Percentiles rank a stretch among this genome's conserved stretches.
Evolutionary conservation across 2,329 filamentous ascomycete species (phyloP).

Genomic region (Celoporthe dispersa): DNA sequence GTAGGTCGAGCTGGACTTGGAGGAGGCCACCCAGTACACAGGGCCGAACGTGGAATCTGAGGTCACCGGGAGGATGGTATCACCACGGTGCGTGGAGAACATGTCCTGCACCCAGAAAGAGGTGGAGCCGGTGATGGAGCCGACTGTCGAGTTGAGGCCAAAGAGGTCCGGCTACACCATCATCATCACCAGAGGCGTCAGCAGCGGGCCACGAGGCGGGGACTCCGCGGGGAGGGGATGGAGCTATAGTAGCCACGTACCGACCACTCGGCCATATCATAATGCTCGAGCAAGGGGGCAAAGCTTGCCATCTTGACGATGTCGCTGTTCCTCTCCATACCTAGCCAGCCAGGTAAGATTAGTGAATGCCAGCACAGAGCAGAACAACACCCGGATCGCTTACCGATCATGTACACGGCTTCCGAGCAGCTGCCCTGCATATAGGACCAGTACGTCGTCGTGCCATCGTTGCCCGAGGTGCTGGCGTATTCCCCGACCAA

Average conservation of each 20-base stretch:
- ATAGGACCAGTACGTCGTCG: neutral
- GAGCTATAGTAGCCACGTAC: neutral
- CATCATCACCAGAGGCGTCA: neutral
- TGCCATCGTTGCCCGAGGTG: conserved; percentile 13
- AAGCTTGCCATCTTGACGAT: conserved; percentile 13
- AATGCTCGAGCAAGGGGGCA: conserved; percentile 37
- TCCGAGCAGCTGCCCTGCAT: conserved; percentile 37
- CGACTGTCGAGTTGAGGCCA: conserved; percentile 13
- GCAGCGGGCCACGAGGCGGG: neutral
- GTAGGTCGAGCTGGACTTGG: conserved; percentile 23
- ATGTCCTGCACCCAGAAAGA: conserved; percentile 23
- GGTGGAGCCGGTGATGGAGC: conserved; percentile 19
- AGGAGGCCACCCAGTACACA: conserved; percentile 30
- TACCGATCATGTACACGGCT: conserved; percentile 55
- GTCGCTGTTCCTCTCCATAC: conserved; percentile 50
- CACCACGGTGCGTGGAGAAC: conserved; percentile 17
- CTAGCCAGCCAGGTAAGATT: neutral
- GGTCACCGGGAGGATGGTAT: conserved; percentile 20
- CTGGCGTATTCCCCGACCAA: conserved; percentile 4
- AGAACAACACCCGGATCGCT: neutral
- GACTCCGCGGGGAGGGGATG: neutral
- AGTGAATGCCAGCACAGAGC: neutral
- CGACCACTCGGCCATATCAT: conserved; percentile 56
- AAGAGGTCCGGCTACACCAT: conserved; percentile 34
- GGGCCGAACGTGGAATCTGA: conserved; percentile 32